Conservation (phyloP, 352 stramenopile species). For the Globisporangium mamillatum region DNA sequence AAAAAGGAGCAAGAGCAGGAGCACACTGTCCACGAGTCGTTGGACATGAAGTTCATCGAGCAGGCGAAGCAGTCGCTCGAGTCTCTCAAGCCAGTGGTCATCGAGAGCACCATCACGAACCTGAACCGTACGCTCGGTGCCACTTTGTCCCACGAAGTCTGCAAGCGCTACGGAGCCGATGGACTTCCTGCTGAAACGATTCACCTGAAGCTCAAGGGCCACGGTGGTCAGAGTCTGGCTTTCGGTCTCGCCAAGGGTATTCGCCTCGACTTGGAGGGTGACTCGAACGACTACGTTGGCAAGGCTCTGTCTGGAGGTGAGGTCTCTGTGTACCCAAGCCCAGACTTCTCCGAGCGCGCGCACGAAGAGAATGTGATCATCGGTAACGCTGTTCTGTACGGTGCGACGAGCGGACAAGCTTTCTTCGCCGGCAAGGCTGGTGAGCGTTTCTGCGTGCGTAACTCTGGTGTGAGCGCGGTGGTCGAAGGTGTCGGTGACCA, state of each 20-base stretch:
- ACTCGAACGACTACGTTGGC: constrained; percentile 96
- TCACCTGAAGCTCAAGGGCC: constrained; percentile 91
- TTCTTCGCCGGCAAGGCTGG: constrained; percentile 96
- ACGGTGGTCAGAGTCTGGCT: constrained; percentile 92
- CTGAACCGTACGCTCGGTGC: constrained; percentile 93
- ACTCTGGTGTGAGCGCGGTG: constrained; percentile 94
- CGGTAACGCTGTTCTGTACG: constrained; percentile 95
- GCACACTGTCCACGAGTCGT: constrained; percentile 85
- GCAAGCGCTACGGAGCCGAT: constrained; percentile 88
- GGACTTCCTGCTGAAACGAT: constrained; percentile 93
- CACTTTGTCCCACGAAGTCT: constrained; percentile 94
- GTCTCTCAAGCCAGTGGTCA: constrained; percentile 64
- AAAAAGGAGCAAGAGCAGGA: constrained; percentile 86
- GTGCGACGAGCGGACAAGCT: constrained; percentile 90
- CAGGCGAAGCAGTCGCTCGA: constrained; percentile 85
- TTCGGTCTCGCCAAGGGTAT: constrained; percentile 94
- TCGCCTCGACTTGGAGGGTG: constrained; percentile 88
- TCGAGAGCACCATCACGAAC: constrained; percentile 84
- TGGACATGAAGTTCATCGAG: constrained; percentile 92
- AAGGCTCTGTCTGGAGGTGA: constrained; percentile 94
- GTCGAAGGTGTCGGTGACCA: constrained; percentile 96
- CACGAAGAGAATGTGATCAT: constrained; percentile 90
- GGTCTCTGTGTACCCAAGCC: constrained; percentile 88
- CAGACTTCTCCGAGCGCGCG: constrained; percentile 57
- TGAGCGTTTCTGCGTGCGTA: constrained; percentile 96